Evolutionary conservation across 2,329 filamentous ascomycete species (phyloP), one percentile per base, ranked within the genome.

Genomic region (Colletotrichum neosansevieriae): DNA sequence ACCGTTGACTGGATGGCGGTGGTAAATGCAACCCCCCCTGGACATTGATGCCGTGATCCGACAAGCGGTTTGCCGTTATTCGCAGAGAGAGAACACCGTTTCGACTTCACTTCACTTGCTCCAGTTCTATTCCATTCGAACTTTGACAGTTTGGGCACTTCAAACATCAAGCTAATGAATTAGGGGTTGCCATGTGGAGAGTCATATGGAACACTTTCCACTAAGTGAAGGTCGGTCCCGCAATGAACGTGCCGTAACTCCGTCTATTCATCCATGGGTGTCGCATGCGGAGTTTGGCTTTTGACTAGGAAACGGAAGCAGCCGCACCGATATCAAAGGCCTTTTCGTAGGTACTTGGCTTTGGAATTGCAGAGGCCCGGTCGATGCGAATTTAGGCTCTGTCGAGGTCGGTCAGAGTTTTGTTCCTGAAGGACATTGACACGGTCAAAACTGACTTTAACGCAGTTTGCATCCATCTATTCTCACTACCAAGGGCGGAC

Each of bases 241-340:
- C 51, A 36, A 19, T 54, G 12, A 51, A 15, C 29, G n/a, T 54
- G 32, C 51, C 51, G 51, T n/a, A 24, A 54, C 51, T 54, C 51
- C 51, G 51, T 38, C 51, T n/a, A 24, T 9, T 29, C 29, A 29
- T 29, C 19, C 34, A 3, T 19, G 12, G 34, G 40, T 0, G 7
- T 36, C 11, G 17, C 7, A 40, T 13, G 51, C 21, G 34, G 34
- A 29, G 29, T 4, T 6, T 29, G 34, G 51, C 34, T 15, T 13
- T 12, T 13, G 13, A 0, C 3, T 1, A 24, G 12, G 7, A 19
- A 11, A 13, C 51, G 51, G 51, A 54, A 40, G 7, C 34, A 54
- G 32, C 32, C 34, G 7, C 0, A 32, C 51, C 19, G 34, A 32
- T 17, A 17, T 19, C n/a, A n/a, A n/a, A n/a, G n/a, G n/a, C n/a